Conservation (phyloP, 768 basidiomycete species). For the Russula sp. region DNA sequence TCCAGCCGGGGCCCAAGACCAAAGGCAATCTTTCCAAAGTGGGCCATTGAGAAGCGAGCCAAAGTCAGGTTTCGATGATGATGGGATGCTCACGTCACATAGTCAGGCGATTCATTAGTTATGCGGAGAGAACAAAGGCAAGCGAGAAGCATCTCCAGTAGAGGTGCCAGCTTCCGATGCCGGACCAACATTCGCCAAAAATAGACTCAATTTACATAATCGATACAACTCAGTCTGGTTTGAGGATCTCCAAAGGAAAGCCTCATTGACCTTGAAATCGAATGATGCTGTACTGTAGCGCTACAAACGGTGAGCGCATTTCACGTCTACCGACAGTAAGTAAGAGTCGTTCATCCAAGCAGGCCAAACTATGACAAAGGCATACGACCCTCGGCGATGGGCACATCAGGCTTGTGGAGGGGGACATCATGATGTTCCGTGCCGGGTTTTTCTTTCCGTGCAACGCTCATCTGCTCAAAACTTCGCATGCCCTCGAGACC, state of each 20-base stretch:
- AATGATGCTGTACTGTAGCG: neutral
- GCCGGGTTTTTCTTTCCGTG: slow-evolving; percentile 42
- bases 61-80: neutral
- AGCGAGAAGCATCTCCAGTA: slow-evolving; percentile 6
- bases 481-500: slow-evolving; percentile 87
- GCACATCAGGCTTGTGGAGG: neutral
- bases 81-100: slow-evolving; percentile 11
- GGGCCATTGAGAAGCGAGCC: slow-evolving; percentile 1
- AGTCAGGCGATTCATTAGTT: slow-evolving; percentile 14
- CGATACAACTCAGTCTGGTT: neutral
- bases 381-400: neutral
- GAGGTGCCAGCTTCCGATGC: neutral
- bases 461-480: slow-evolving; percentile 68
- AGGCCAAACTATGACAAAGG: neutral
- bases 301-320: neutral
- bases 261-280: neutral
- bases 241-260: neutral
- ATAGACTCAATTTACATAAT: slow-evolving; percentile 1
- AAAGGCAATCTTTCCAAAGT: slow-evolving; percentile 17
- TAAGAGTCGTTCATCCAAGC: neutral
- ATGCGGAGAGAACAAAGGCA: neutral
- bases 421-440: neutral
- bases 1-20: neutral
- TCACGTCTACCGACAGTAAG: neutral
- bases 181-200: neutral